Evolutionary conservation across 306 rosid genomes (phyloP), one percentile per base, ranked within the genome.

Genomic region (Vigna radiata): DNA sequence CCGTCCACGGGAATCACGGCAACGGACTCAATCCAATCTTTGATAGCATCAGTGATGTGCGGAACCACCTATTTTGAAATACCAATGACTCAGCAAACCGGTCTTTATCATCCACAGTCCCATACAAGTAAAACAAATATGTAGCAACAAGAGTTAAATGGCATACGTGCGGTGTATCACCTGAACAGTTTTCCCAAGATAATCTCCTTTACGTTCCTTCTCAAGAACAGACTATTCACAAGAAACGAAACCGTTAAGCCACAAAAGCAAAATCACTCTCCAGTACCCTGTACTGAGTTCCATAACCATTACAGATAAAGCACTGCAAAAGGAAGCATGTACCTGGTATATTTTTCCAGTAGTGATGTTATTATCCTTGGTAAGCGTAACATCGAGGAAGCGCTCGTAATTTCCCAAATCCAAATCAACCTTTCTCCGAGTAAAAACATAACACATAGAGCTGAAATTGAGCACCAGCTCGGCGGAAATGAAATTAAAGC

Each of bases 181-280:
- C 97, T 96, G 98, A 84, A 96, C 98, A 44, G 99, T 96, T 82
- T 96, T 92, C 71, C 99, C 99, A 18, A 96, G 97, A 83, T 96
- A 96, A 86, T 91, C 97, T 4, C 99, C 98, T 77, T 73, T 89
- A 4, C 98, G 90, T 33, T 96, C 98, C 93, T 92, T 96, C 85
- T 96, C 97, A 61, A 96, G 91, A 64, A 96, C 99, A 80, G 96
- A 92, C 98, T 96, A 88, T 77, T 54, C 76, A 70, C 9, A 41
- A 9, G 15, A 36, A 60, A 67, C 6, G 18, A 29, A 65, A 63
- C n/a, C 29, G 74, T 85, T 65, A 80, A 74, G 48, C 36, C 29
- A 60, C 49, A 54, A 43, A 60, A 19, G 23, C 11, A 41, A 39
- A 58, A 11, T 2, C 46, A 41, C 46, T 41, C 3, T 41, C 46